A percentile compares a stretch with the other conserved stretches of the same genome.
Evolutionary conservation across 306 rosid genomes (phyloP).

Genomic region (Heteromeles arbutifolia): DNA sequence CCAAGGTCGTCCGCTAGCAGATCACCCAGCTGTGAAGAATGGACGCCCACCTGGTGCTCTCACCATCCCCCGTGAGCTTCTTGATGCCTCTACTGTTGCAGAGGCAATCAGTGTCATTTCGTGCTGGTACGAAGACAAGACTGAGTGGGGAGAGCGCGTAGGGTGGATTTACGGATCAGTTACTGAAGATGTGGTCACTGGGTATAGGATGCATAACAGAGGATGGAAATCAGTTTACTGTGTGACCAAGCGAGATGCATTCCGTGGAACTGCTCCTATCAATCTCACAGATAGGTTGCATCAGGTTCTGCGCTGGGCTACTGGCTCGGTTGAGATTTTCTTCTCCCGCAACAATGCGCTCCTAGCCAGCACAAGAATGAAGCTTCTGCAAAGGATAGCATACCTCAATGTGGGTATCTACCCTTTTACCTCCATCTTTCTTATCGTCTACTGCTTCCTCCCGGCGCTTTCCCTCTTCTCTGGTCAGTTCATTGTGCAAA

Average conservation of each 20-base stretch:
- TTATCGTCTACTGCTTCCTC: conserved; percentile 91
- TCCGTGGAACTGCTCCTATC: conserved; percentile 94
- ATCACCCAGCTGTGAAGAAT: conserved; percentile 91
- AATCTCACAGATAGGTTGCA: conserved; percentile 92
- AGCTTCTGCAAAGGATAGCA: conserved; percentile 74
- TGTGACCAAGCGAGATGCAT: conserved; percentile 92
- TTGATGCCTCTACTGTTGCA: conserved; percentile 90
- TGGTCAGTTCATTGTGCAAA: conserved; percentile 89
- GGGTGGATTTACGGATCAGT: conserved; percentile 99
- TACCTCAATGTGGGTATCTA: conserved; percentile 96
- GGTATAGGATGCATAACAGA: conserved; percentile 92
- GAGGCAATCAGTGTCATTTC: conserved; percentile 96
- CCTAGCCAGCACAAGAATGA: conserved; percentile 79
- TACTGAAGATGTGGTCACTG: conserved; percentile 96
- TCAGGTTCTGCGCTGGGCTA: conserved; percentile 97
- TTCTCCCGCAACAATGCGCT: conserved; percentile 93
- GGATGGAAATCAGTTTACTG: conserved; percentile 97
- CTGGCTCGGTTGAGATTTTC: conserved; percentile 94
- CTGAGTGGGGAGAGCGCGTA: conserved; percentile 94
- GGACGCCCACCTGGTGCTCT: conserved; percentile 94
- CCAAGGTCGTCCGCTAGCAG: conserved; percentile 99
- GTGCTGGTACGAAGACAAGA: conserved; percentile 96
- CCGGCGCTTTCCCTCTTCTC: conserved; percentile 97
- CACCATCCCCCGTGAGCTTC: conserved; percentile 73
- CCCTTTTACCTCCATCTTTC: conserved; percentile 92